Evolutionary conservation across 805 yeast species (phyloP).

Genomic region (Yamadazyma phyllophila): DNA sequence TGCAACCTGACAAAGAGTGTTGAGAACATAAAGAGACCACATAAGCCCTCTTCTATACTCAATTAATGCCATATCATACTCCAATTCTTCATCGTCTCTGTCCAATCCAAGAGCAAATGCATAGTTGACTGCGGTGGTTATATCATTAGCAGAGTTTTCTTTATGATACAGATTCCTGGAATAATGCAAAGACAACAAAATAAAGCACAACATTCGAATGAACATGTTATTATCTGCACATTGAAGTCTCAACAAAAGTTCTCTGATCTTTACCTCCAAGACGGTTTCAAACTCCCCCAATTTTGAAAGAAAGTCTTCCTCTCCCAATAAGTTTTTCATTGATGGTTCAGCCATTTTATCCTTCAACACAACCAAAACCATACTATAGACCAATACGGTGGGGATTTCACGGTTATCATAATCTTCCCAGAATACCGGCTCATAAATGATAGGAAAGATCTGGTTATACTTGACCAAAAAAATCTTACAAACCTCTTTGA

Average conservation of each 20-base stretch:
- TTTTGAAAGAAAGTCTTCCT: neutral
- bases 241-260: conserved; percentile 21
- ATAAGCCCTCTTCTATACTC: conserved; percentile 4
- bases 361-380: conserved; percentile 25
- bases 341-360: conserved; percentile 29
- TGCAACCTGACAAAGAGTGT: neutral
- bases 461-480: conserved; percentile 30
- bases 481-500: conserved; percentile 18
- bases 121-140: conserved; percentile 3
- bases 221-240: conserved; percentile 21
- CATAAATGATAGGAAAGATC: conserved; percentile 30
- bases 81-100: neutral
- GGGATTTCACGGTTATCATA: conserved; percentile 19
- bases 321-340: conserved; percentile 9
- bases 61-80: neutral
- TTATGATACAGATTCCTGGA: conserved; percentile 10
- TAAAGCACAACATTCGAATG: conserved; percentile 14
- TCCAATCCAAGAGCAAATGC: conserved; percentile 6
- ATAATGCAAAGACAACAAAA: conserved; percentile 24
- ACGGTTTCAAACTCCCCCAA: conserved; percentile 7
- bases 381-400: conserved; percentile 21
- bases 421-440: conserved; percentile 25
- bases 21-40: conserved; percentile 4
- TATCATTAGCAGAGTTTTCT: conserved; percentile 16
- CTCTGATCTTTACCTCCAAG: conserved; percentile 29